phyloP scores from a whole-genome alignment of 2,329 filamentous ascomycete genomes.

The Colletotrichum brevisporum region DNA sequence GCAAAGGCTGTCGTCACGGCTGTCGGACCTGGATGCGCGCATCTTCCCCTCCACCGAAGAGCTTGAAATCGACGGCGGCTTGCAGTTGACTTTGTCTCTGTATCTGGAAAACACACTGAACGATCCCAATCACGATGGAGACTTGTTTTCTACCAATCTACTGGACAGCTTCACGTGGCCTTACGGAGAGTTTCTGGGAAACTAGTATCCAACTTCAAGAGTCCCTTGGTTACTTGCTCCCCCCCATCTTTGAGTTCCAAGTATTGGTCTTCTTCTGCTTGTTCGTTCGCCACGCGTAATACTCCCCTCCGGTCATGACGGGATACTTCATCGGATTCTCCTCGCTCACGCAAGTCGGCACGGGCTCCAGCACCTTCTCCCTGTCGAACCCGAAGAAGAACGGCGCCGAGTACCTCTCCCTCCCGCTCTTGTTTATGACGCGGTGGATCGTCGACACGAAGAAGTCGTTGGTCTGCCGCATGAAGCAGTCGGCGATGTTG shows the following conservation, averaged over 20 bases:
- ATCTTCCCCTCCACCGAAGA: background rate
- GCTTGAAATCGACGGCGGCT: background rate
- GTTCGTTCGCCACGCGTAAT: slow-evolving; percentile 52
- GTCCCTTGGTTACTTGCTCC: background rate
- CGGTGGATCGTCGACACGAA: slow-evolving; percentile 59
- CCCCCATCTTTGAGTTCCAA: slow-evolving; percentile 7
- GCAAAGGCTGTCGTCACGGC: background rate
- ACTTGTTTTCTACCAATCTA: background rate
- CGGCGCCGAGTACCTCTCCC: slow-evolving; percentile 55
- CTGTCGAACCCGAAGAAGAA: slow-evolving; percentile 53
- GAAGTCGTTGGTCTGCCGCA: slow-evolving; percentile 58
- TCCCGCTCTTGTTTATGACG: slow-evolving; percentile 53
- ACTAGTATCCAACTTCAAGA: background rate
- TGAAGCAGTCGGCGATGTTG: slow-evolving; percentile 61
- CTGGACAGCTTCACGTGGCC: slow-evolving; percentile 19
- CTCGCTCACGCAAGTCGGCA: slow-evolving; percentile 50
- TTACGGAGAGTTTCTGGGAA: background rate
- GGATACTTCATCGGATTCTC: slow-evolving; percentile 52
- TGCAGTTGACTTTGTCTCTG: background rate
- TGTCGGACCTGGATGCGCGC: background rate
- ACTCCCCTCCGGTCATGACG: slow-evolving; percentile 51
- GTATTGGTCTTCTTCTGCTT: slow-evolving; percentile 36
- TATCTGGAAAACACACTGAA: background rate
- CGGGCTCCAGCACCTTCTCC: slow-evolving; percentile 46
- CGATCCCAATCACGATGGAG: background rate